These are phyloP conservation scores for Phellopilus nigrolimitatus DNA, from an alignment of 1,284 basidiomycete genomes.

Conservation along the genomic window DNA sequence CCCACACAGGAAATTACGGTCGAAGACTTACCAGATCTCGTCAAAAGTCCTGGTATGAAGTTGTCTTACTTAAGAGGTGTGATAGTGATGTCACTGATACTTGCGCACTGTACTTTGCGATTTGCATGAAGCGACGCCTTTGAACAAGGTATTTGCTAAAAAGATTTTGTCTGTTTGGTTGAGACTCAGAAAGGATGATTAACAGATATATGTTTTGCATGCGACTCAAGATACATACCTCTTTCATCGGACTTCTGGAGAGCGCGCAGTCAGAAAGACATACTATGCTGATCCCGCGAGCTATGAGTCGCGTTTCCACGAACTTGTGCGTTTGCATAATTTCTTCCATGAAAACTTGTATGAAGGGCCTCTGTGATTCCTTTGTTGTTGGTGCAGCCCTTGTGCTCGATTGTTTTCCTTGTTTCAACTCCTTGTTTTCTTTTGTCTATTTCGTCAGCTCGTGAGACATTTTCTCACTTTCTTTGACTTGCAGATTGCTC, in stretches of 20 bases:
- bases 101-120: constrained; percentile 1
- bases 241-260: constrained; percentile 7
- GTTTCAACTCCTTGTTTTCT: not conserved
- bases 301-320: constrained; percentile 66
- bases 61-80: not conserved
- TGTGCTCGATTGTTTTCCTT: not conserved
- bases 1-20: constrained; percentile 58
- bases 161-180: not conserved
- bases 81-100: not conserved
- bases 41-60: constrained; percentile 44
- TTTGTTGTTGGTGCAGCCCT: not conserved
- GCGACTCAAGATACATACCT: constrained; percentile 71
- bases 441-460: too few relatives aligned
- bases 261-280: constrained; percentile 42
- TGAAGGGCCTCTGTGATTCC: too few relatives aligned
- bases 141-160: constrained; percentile 38
- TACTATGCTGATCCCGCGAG: constrained; percentile 69
- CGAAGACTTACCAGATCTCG: constrained; percentile 52
- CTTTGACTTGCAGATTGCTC: constrained; percentile 79
- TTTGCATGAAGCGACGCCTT: constrained; percentile 42
- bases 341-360: constrained; percentile 6
- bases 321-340: constrained; percentile 59
- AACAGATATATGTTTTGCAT: constrained; percentile 74
- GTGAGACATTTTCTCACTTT: too few relatives aligned
- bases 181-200: not conserved